Base-by-base conservation (phyloP, 805 yeast species). In the Wickerhamiella brachini region DNA sequence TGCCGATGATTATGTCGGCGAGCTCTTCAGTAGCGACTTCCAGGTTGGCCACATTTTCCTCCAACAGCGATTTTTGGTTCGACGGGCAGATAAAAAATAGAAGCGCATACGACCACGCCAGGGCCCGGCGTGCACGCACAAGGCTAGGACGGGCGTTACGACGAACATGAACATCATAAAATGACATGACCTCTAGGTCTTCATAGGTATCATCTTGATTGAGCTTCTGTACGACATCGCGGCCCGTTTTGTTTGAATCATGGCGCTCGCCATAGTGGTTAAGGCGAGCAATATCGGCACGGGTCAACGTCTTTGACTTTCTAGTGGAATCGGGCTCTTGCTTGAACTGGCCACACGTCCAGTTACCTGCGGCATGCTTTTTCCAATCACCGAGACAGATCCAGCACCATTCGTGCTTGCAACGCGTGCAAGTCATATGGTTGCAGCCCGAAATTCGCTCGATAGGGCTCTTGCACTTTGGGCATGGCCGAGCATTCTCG, bases 391-490 rank as follows among this genome's bases (percentile, higher is more conserved):
- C 81, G 54, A 78, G 64, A 66, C 98, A 93, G 41, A 89, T 79
- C 98, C 98, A 93, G 66, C 98, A 93, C 62, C 88, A 93, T 63
- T 89, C 85, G 63, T 77, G 67, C 12, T 65, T 62, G 65, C 98
- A 93, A 53, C 79, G 81, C 3, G 77, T 71, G 65, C 98, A 93
- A 1, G 80, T 75, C 95, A 93, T 90, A 67, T 93, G 98, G 66
- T 90, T 90, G 68, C 98, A 93, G 0, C 98, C 98, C 21, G 97
- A 97, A 62, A 84, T 84, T 60, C 90, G 88, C 63, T 93, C 97
- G 55, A 90, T 93, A 26, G 79, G 71, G 1, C 87, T 70, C 9
- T 70, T 69, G 69, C 98, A 93, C 60, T 78, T 77, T 0, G 96
- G 95, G 65, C 98, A 93, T 45, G 77, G 76, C 58, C 86, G 82